Percentiles rank a stretch among this genome's conserved stretches.
Evolutionary conservation across 768 basidiomycete species (phyloP).

Genomic region (Amanita rubescens): DNA sequence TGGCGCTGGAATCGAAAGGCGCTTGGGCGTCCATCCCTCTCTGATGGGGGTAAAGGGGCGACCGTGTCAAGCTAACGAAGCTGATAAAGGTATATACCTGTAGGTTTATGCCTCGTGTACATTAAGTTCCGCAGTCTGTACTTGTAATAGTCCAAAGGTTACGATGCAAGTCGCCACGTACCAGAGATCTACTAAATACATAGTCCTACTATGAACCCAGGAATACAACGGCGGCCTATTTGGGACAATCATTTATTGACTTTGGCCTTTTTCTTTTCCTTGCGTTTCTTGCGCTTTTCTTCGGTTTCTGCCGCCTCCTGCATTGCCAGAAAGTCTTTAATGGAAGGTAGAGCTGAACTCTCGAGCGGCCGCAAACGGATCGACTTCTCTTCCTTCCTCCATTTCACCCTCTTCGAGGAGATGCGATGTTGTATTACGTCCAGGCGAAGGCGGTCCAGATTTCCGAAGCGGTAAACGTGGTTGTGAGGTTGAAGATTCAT

Average conservation of each 20-base stretch:
- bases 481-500: slow-evolving; percentile 8
- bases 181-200: no score
- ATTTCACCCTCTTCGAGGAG: slow-evolving; percentile 30
- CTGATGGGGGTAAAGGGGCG: not conserved
- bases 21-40: not conserved
- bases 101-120: not conserved
- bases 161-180: not conserved
- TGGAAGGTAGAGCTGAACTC: slow-evolving; percentile 78
- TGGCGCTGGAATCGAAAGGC: not conserved
- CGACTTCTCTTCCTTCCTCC: slow-evolving; percentile 34
- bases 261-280: slow-evolving; percentile 60
- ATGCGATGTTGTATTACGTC: not conserved
- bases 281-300: slow-evolving; percentile 65
- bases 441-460: slow-evolving; percentile 12
- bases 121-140: not conserved
- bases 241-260: slow-evolving; percentile 17
- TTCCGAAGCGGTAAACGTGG: not conserved
- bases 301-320: slow-evolving; percentile 59
- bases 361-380: slow-evolving; percentile 65
- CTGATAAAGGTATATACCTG: not conserved
- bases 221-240: no score
- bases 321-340: slow-evolving; percentile 74
- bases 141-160: not conserved
- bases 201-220: no score
- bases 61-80: no score